Percentiles rank a stretch among this genome's conserved stretches.
phyloP scores from a whole-genome alignment of 768 basidiomycete species.

The Leccinellum albellum region DNA sequence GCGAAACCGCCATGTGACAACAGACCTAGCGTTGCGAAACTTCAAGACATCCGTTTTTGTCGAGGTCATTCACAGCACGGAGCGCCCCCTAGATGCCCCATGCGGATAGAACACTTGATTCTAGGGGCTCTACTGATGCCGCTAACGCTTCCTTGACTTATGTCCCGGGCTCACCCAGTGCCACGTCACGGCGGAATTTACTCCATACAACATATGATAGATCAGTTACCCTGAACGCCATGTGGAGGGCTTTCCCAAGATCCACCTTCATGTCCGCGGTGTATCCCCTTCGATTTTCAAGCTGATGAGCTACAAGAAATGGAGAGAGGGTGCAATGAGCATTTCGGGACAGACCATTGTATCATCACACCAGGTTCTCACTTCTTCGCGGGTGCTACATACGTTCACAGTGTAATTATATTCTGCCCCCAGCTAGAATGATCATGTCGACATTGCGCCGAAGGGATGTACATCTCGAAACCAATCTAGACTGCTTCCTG shows the following conservation, averaged over 20 bases:
- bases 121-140: background rate
- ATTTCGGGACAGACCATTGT: background rate
- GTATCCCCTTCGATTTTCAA: constrained; percentile 3
- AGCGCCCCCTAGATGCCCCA: constrained; percentile 43
- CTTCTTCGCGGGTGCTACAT: constrained; percentile 16
- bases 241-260: background rate
- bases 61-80: constrained; percentile 43
- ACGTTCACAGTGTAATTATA: constrained; percentile 10
- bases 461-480: background rate
- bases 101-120: constrained; percentile 20
- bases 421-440: constrained; percentile 10
- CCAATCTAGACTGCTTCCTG: constrained; percentile 20
- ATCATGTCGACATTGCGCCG: constrained; percentile 10
- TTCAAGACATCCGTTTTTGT: constrained; percentile 50
- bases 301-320: constrained; percentile 7
- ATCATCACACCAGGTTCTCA: background rate
- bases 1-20: background rate
- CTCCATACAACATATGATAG: background rate
- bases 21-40: constrained; percentile 6
- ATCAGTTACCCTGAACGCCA: background rate
- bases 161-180: background rate
- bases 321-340: background rate
- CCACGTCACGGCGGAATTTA: constrained; percentile 34
- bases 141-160: background rate
- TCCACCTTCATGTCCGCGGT: constrained; percentile 22